These are phyloP conservation scores for Mucor racemosus DNA, from an alignment of 371 early-diverging fungal genomes.

Conservation along the genomic window DNA sequence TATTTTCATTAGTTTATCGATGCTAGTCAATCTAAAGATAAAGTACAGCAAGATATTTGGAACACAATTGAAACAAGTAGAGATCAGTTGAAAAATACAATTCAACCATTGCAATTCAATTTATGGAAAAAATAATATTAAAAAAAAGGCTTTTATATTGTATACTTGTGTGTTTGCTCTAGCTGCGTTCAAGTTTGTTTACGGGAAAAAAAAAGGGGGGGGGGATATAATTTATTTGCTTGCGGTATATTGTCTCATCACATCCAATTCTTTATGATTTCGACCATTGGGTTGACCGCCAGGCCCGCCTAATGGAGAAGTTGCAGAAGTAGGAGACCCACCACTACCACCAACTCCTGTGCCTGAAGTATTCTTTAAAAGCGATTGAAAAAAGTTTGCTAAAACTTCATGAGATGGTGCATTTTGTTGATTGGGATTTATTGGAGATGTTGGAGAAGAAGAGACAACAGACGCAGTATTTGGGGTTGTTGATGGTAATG, in stretches of 20 bases:
- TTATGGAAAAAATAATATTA: slow-evolving; percentile 28
- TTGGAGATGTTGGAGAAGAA: slow-evolving; percentile 23
- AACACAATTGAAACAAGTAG: slow-evolving; percentile 1
- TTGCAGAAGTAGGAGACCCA: slow-evolving; percentile 37
- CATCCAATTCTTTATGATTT: slow-evolving; percentile 45
- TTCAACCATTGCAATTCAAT: slow-evolving; percentile 19
- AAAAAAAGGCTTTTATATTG: background rate
- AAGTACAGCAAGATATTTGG: slow-evolving; percentile 28
- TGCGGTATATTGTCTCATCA: slow-evolving; percentile 43
- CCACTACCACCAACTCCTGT: background rate
- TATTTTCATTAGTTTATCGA: slow-evolving; percentile 20
- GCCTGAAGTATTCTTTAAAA: slow-evolving; percentile 63
- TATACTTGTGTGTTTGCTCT: background rate
- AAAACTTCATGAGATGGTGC: slow-evolving; percentile 73
- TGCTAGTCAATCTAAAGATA: slow-evolving; percentile 29
- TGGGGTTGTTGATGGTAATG: background rate
- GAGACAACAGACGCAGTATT: slow-evolving; percentile 10
- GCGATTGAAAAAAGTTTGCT: slow-evolving; percentile 87
- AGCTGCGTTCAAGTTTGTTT: background rate
- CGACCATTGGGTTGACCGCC: slow-evolving; percentile 28
- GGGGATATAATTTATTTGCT: slow-evolving; percentile 12
- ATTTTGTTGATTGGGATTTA: slow-evolving; percentile 22
- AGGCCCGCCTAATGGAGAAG: background rate
- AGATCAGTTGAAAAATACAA: background rate
- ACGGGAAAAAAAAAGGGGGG: background rate